Percentiles rank a stretch among this genome's conserved stretches.
phyloP scores from a whole-genome alignment of 2,329 filamentous ascomycete species.

The Alternaria consortialis region DNA sequence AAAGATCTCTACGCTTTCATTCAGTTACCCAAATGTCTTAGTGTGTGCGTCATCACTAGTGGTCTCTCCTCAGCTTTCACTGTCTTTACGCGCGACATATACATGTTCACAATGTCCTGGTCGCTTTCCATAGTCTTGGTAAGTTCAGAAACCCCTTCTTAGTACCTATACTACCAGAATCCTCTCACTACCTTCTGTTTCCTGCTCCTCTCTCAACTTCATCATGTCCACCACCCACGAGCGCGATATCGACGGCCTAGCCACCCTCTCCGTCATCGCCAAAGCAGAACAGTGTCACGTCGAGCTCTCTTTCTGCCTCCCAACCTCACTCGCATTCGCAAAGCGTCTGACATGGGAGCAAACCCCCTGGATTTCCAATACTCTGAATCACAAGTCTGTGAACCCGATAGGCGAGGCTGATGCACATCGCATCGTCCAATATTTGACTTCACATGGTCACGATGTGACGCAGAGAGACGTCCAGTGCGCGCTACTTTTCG shows the following conservation, averaged over 20 bases:
- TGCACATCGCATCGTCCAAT: constrained; percentile 12
- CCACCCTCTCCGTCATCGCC: neutral
- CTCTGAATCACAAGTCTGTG: neutral
- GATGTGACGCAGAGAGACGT: constrained; percentile 1
- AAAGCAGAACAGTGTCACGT: constrained; percentile 5
- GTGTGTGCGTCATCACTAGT: neutral
- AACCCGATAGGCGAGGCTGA: constrained; percentile 16
- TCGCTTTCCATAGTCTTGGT: neutral
- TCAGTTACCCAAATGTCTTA: neutral
- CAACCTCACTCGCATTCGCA: constrained; percentile 29
- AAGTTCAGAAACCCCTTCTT: neutral
- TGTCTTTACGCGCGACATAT: neutral
- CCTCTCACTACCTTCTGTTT: neutral
- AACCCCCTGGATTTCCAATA: constrained; percentile 24
- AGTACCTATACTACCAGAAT: neutral
- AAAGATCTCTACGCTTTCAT: neutral
- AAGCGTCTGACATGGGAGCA: constrained; percentile 35
- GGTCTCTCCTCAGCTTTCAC: neutral
- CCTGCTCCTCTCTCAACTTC: neutral
- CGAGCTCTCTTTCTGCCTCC: constrained; percentile 26
- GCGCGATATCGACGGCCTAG: constrained; percentile 3
- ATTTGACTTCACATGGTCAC: neutral
- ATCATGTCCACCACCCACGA: constrained; percentile 7
- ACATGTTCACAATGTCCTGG: neutral
- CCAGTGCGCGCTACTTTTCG: constrained; percentile 20